These are phyloP conservation scores for Pluteus cervinus DNA, from an alignment of 768 basidiomycete species.

Conservation along the genomic window DNA sequence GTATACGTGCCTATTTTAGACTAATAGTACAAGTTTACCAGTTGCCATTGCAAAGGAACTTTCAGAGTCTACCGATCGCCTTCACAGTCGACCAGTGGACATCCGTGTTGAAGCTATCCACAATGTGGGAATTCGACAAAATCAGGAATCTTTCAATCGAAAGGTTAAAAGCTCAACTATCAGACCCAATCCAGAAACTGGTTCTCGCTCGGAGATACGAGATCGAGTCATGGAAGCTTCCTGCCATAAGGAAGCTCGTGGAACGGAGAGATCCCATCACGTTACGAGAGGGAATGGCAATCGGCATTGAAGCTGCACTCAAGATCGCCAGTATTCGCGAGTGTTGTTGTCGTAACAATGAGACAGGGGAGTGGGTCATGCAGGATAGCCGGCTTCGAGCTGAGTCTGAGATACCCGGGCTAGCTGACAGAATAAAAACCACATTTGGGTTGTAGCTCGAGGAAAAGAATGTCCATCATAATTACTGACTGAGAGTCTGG, in stretches of 20 bases:
- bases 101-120: conserved; percentile 8
- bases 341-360: not conserved
- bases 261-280: not conserved
- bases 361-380: no score
- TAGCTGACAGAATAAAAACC: no score
- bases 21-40: not conserved
- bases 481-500: no score
- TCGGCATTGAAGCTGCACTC: conserved; percentile 2
- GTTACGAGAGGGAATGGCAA: not conserved
- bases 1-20: not conserved
- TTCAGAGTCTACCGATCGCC: not conserved
- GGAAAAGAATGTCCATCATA: no score
- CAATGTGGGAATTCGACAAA: conserved; percentile 8
- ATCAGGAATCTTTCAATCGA: not conserved
- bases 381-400: no score
- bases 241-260: not conserved
- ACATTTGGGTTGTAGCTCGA: no score
- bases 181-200: conserved; percentile 3
- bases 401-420: no score
- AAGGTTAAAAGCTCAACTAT: not conserved
- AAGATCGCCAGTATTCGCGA: conserved; percentile 4
- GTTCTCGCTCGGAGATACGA: conserved; percentile 1
- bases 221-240: conserved; percentile 1
- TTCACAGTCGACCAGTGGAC: conserved; percentile 10
- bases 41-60: not conserved